phyloP scores from a whole-genome alignment of 352 stramenopile species.

The Pythium diclinum region DNA sequence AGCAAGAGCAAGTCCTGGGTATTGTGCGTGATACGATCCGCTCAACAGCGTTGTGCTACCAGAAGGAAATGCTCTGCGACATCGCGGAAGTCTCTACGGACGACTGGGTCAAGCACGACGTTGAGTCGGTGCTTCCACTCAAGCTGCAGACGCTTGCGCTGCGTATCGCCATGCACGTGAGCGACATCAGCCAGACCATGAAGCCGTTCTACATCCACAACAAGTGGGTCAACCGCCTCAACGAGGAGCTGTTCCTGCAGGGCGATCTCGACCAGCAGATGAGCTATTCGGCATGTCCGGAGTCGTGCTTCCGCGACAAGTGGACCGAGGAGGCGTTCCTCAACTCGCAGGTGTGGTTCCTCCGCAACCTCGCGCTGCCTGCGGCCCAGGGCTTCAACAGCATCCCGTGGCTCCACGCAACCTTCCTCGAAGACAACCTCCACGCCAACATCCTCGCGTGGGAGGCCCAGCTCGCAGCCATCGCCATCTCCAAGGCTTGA shows the following conservation, averaged over 20 bases:
- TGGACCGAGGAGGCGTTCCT: conserved; percentile 55
- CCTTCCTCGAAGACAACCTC: conserved; percentile 50
- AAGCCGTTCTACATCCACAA: conserved; percentile 74
- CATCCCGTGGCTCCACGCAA: conserved; percentile 60
- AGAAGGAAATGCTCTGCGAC: conserved; percentile 65
- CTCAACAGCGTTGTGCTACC: conserved; percentile 76
- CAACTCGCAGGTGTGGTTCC: conserved; percentile 54
- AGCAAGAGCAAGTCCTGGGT: conserved; percentile 52
- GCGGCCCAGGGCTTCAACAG: conserved; percentile 52
- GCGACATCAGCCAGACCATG: conserved; percentile 82
- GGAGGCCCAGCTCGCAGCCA: conserved; percentile 31
- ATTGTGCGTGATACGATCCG: conserved; percentile 68
- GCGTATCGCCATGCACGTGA: conserved; percentile 75
- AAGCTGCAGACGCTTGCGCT: conserved; percentile 49
- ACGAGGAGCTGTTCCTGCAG: conserved; percentile 68
- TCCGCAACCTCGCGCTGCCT: conserved; percentile 52
- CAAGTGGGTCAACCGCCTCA: conserved; percentile 74
- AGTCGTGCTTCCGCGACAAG: conserved; percentile 50
- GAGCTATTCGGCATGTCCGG: conserved; percentile 37
- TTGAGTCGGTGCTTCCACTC: conserved; percentile 35
- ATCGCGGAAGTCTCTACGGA: conserved; percentile 36
- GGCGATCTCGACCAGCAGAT: conserved; percentile 57
- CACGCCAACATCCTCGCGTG: conserved; percentile 59
- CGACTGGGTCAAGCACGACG: conserved; percentile 38
- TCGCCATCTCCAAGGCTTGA: neutral